Conservation (phyloP, 208 protist genomes). For the Trypanosoma lewisi region DNA sequence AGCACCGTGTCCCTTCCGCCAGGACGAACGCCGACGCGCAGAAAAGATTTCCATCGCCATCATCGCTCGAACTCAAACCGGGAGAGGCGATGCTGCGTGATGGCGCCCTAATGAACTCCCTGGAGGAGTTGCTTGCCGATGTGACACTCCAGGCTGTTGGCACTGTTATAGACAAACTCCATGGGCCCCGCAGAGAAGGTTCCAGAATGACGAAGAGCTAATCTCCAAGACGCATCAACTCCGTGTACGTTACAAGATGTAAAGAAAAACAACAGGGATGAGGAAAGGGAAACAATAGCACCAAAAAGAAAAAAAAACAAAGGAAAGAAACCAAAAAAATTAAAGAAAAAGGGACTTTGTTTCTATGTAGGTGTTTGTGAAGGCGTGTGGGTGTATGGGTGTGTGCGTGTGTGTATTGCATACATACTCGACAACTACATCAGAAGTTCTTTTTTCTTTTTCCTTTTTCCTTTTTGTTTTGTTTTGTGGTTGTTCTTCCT, state of each 20-base stretch:
- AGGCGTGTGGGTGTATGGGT: too few relatives aligned
- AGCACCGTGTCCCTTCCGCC: not conserved
- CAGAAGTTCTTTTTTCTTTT: not conserved
- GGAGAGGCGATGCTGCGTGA: not conserved
- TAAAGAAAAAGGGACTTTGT: too few relatives aligned
- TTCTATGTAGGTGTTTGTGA: too few relatives aligned
- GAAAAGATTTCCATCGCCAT: not conserved
- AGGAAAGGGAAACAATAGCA: not conserved
- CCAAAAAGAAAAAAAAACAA: not conserved
- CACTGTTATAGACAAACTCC: not conserved
- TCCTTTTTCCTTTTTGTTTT: constrained; percentile 10
- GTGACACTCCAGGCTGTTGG: constrained; percentile 20
- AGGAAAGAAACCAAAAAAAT: not conserved
- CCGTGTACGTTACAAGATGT: constrained; percentile 1
- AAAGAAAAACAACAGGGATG: not conserved
- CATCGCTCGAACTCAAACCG: not conserved
- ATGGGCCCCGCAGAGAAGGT: not conserved
- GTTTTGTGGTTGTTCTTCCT: not conserved
- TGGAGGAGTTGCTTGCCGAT: constrained; percentile 62
- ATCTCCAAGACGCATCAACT: not conserved
- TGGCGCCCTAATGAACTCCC: constrained; percentile 24
- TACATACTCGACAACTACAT: not conserved
- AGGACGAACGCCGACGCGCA: not conserved
- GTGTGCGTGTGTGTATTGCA: too few relatives aligned
- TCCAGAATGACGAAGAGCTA: constrained; percentile 5